Percentiles rank a stretch among this genome's conserved stretches.
These are phyloP conservation scores for Fusarium udum DNA, from an alignment of 2,329 filamentous ascomycete genomes.

Conservation along the genomic window DNA sequence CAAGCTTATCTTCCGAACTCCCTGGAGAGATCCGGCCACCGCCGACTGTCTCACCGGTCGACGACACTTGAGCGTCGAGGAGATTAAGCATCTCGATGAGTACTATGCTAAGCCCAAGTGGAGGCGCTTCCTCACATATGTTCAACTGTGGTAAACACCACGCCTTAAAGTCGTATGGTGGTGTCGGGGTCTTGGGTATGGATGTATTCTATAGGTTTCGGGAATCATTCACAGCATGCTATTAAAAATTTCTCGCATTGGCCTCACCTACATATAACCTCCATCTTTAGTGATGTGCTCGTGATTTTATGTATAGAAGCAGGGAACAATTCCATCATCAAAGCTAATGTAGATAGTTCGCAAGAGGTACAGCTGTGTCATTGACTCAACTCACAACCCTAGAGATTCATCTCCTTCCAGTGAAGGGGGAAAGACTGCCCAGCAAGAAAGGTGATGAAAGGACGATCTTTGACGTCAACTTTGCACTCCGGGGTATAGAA, in stretches of 20 bases:
- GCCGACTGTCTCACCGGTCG: conserved; percentile 30
- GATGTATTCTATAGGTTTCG: neutral
- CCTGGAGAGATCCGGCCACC: conserved; percentile 31
- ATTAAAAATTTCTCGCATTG: neutral
- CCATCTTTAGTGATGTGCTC: too few relatives aligned
- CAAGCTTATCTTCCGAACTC: conserved; percentile 29
- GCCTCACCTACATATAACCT: neutral
- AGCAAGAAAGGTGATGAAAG: neutral
- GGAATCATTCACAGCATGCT: neutral
- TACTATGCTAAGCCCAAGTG: conserved; percentile 26
- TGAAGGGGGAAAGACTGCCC: neutral
- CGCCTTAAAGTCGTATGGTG: neutral
- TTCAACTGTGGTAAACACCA: conserved; percentile 24
- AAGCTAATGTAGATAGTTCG: neutral
- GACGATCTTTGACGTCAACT: too few relatives aligned
- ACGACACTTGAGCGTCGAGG: conserved; percentile 17
- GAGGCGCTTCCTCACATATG: conserved; percentile 35
- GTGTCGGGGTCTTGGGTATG: neutral
- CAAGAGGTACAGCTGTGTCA: neutral
- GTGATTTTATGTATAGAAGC: neutral
- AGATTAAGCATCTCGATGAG: conserved; percentile 31
- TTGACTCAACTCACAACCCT: neutral
- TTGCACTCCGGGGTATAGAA: too few relatives aligned
- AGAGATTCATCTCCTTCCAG: neutral
- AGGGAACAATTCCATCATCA: too few relatives aligned